These are phyloP conservation scores for Helianthus annuus DNA, from an alignment of 129 eudicot genomes.

Conservation along the genomic window DNA sequence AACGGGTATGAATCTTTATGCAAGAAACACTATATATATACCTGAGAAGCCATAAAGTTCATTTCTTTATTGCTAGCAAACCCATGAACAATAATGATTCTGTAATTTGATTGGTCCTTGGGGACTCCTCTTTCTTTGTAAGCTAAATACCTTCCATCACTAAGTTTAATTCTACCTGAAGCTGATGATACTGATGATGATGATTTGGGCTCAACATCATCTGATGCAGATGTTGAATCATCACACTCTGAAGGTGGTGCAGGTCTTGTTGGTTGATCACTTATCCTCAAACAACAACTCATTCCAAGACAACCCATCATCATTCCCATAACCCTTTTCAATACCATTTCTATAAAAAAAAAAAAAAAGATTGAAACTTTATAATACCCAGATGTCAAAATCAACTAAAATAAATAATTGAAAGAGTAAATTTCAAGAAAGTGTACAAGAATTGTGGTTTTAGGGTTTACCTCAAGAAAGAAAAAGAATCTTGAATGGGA, in stretches of 20 bases:
- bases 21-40: slow-evolving; percentile 15
- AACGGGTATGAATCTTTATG: background rate
- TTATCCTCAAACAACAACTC: slow-evolving; percentile 36
- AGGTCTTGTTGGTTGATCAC: slow-evolving; percentile 51
- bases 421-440: slow-evolving; percentile 31
- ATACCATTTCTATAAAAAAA: slow-evolving; percentile 49
- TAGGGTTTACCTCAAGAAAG: slow-evolving; percentile 38
- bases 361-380: slow-evolving; percentile 33
- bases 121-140: slow-evolving; percentile 90
- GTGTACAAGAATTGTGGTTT: slow-evolving; percentile 22
- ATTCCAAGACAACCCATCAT: slow-evolving; percentile 75
- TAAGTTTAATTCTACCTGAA: slow-evolving; percentile 55
- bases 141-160: slow-evolving; percentile 86
- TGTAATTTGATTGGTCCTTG: slow-evolving; percentile 58
- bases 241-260: slow-evolving; percentile 45
- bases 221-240: slow-evolving; percentile 37
- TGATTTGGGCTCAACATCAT: slow-evolving; percentile 27
- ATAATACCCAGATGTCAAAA: slow-evolving; percentile 29
- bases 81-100: slow-evolving; percentile 83
- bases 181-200: background rate
- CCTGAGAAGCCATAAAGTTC: slow-evolving; percentile 88
- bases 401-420: slow-evolving; percentile 28
- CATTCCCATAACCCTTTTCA: slow-evolving; percentile 42
- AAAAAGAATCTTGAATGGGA: slow-evolving; percentile 30
- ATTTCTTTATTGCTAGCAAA: slow-evolving; percentile 91